These are phyloP conservation scores for Penicillium bialowiezense DNA, from an alignment of 495 filamentous ascomycete species.

Conservation along the genomic window DNA sequence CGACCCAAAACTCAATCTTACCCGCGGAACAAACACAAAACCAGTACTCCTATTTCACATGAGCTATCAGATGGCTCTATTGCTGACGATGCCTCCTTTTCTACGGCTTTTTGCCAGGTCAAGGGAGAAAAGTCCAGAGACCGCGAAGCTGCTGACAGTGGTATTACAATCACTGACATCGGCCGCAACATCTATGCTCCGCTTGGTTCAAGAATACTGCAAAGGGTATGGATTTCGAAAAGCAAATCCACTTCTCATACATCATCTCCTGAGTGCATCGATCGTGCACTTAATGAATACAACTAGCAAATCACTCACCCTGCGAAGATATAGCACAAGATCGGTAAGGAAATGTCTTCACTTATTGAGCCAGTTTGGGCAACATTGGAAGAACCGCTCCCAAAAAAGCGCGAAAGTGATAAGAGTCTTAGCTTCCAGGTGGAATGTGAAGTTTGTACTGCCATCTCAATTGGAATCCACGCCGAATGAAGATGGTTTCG, in stretches of 20 bases:
- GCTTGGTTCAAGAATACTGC: constrained; percentile 7
- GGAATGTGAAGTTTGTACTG: background rate
- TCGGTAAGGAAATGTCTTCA: constrained; percentile 2
- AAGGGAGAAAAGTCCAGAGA: background rate
- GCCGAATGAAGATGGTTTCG: background rate
- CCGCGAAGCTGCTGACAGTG: background rate
- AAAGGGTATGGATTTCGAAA: background rate
- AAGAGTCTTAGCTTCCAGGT: background rate
- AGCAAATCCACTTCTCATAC: constrained; percentile 11
- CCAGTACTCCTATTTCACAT: constrained; percentile 11
- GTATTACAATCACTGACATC: constrained; percentile 7
- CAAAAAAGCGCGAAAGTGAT: constrained; percentile 5
- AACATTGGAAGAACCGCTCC: constrained; percentile 1
- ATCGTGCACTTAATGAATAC: constrained; percentile 13
- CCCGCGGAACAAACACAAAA: background rate
- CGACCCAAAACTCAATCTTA: background rate
- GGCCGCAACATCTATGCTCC: constrained; percentile 9
- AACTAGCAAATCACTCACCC: background rate
- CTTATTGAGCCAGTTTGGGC: background rate
- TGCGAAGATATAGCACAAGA: constrained; percentile 5
- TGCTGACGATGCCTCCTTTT: constrained; percentile 11
- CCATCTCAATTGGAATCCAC: background rate
- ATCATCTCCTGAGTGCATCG: constrained; percentile 6
- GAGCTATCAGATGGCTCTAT: constrained; percentile 10
- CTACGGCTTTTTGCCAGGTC: background rate